Base-by-base conservation (phyloP, 345 rosid genomes). In the Carallia brachiata region DNA sequence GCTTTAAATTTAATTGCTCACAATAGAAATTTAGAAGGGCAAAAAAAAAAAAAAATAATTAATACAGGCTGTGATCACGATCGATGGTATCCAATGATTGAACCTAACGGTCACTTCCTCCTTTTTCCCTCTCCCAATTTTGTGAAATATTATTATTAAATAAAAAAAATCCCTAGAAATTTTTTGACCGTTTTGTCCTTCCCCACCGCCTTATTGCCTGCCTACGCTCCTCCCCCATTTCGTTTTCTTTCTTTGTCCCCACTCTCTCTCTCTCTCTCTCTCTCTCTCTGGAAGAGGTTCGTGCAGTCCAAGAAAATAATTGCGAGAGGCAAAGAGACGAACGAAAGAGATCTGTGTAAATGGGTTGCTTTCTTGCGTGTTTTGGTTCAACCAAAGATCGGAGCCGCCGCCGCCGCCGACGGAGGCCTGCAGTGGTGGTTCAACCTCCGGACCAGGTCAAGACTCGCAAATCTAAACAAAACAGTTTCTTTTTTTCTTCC, bases 361-460 rank as follows among this genome's bases (percentile, higher is more conserved):
- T 95, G 99, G 89, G 90, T 71, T 95, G 98, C 84, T 92, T 92
- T 75, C 80, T 77, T 65, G 87, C 80, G 54, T 95, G 99, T 74
- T 95, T 92, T 73, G 96, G 99, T 79, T 81, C 96, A 8, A 78
- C 92, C 81, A 87, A 84, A 71, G 83, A 85, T 83, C 84, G 81
- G 74, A 85, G 69, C 68, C 79, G 78, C 61, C 87, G 34, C 61
- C 87, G 34, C 34, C 34, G 85, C 5, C 79, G 68, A 68, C 82
- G 69, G 55, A 77, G 74, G 52, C 81, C 53, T 83, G 83, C 23
- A 23, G 23, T 23, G 34, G 34, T 32, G 66, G 83, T 85, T 76
- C 93, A 83, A 61, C 77, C 82, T 52, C 72, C 72, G 27, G 68
- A 58, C 47, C 85, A 80, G 32, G 96, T 94, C 75, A 70, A 68